Evolutionary conservation across 768 basidiomycete species (phyloP).

Genomic region (Agaricus subrufescens): DNA sequence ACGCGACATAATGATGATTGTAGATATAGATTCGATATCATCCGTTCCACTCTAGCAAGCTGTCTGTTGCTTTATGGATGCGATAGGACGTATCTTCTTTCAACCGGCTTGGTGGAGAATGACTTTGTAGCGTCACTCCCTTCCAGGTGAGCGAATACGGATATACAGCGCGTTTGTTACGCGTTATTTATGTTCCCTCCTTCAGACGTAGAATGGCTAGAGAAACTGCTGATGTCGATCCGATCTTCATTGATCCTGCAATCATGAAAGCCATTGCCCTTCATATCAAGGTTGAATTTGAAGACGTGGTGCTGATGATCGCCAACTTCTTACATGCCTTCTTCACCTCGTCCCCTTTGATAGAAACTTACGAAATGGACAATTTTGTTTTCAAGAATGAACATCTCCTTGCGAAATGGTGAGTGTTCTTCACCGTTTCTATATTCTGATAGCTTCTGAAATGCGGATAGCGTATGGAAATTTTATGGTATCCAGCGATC

Average conservation of each 20-base stretch:
- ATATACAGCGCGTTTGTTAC: not conserved
- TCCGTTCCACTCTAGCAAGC: constrained; percentile 55
- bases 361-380: constrained; percentile 67
- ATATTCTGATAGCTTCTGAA: not conserved
- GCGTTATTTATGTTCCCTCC: not conserved
- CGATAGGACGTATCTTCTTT: constrained; percentile 42
- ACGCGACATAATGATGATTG: not conserved
- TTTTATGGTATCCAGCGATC: constrained; percentile 59
- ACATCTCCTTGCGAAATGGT: constrained; percentile 57
- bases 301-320: constrained; percentile 46
- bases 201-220: constrained; percentile 46
- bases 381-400: constrained; percentile 69
- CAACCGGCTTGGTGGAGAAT: constrained; percentile 41
- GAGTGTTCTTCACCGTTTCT: constrained; percentile 11
- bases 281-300: constrained; percentile 44
- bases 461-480: constrained; percentile 52
- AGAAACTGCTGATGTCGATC: constrained; percentile 41
- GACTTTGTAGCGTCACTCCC: constrained; percentile 48
- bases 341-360: constrained; percentile 50
- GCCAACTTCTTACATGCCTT: constrained; percentile 64
- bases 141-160: constrained; percentile 41
- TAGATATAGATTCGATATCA: constrained; percentile 38
- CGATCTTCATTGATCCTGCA: constrained; percentile 54
- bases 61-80: constrained; percentile 68
- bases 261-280: constrained; percentile 49